Conservation (phyloP, 179 eudicot genomes). For the Heliamphora pulchella region DNA sequence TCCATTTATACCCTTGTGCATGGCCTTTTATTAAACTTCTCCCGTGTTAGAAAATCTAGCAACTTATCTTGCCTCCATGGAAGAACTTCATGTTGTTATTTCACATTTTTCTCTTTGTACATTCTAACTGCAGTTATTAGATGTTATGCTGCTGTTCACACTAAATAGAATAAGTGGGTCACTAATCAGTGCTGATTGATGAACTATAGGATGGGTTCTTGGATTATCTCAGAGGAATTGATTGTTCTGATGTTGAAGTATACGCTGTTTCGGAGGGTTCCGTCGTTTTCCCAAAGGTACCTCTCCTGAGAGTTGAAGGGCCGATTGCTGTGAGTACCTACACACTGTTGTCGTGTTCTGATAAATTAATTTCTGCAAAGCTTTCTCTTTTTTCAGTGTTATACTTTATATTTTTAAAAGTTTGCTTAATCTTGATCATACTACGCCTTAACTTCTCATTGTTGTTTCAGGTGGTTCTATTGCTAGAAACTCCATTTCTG, state of each 20-base stretch:
- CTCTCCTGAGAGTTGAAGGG: conserved; percentile 85
- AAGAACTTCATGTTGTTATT: conserved; percentile 4
- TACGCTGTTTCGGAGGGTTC: conserved; percentile 83
- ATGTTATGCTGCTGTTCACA: not conserved
- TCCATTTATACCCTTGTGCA: not conserved
- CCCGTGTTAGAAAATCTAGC: not conserved
- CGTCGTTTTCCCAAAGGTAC: conserved; percentile 82
- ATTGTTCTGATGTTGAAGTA: conserved; percentile 90
- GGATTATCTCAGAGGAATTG: conserved; percentile 72
- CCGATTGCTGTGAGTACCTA: conserved; percentile 74
- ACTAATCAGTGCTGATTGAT: conserved; percentile 12
- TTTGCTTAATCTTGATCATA: not conserved
- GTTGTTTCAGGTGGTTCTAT: conserved; percentile 68
- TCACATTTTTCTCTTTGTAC: not conserved
- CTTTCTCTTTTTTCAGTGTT: not conserved
- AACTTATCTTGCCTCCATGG: not conserved
- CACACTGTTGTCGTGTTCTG: conserved; percentile 6
- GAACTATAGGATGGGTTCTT: conserved; percentile 55
- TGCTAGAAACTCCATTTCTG: conserved; percentile 88
- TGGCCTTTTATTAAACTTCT: not conserved
- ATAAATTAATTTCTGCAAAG: not conserved
- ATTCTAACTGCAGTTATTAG: not conserved
- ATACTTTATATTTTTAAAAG: not conserved
- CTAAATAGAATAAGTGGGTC: not conserved
- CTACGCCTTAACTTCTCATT: not conserved